These are phyloP conservation scores for Barnettozyma sucrosica DNA, from an alignment of 805 yeast species.

Conservation along the genomic window DNA sequence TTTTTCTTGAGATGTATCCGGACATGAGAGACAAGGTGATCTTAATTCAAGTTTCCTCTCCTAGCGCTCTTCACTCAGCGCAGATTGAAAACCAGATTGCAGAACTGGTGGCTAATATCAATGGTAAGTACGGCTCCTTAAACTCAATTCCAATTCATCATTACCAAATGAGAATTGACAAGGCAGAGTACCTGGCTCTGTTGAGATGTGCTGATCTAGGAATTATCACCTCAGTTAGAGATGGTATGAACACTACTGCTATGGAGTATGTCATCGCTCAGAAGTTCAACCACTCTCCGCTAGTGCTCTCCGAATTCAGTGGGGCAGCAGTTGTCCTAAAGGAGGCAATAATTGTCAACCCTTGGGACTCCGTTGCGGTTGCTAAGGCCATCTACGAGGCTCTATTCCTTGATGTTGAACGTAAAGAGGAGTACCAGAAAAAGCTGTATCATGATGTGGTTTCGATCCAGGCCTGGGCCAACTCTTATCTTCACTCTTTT, in stretches of 20 bases:
- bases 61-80: constrained; percentile 42
- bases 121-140: constrained; percentile 77
- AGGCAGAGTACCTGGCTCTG: constrained; percentile 84
- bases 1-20: constrained; percentile 84
- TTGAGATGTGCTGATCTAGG: constrained; percentile 88
- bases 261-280: constrained; percentile 88
- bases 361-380: constrained; percentile 95
- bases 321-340: constrained; percentile 73
- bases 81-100: constrained; percentile 74
- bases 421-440: constrained; percentile 41
- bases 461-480: constrained; percentile 79
- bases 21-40: constrained; percentile 87
- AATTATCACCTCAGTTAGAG: constrained; percentile 83
- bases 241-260: constrained; percentile 95
- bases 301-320: constrained; percentile 87
- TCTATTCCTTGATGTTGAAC: constrained; percentile 46
- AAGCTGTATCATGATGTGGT: constrained; percentile 60
- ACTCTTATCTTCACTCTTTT: constrained; percentile 41
- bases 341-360: constrained; percentile 82
- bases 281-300: constrained; percentile 63
- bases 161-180: constrained; percentile 82
- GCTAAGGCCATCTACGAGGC: constrained; percentile 76
- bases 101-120: constrained; percentile 77
- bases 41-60: constrained; percentile 86
- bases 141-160: constrained; percentile 87